Base-by-base conservation (phyloP, 2,329 filamentous ascomycete species). In the Lachnellula subtilissima region DNA sequence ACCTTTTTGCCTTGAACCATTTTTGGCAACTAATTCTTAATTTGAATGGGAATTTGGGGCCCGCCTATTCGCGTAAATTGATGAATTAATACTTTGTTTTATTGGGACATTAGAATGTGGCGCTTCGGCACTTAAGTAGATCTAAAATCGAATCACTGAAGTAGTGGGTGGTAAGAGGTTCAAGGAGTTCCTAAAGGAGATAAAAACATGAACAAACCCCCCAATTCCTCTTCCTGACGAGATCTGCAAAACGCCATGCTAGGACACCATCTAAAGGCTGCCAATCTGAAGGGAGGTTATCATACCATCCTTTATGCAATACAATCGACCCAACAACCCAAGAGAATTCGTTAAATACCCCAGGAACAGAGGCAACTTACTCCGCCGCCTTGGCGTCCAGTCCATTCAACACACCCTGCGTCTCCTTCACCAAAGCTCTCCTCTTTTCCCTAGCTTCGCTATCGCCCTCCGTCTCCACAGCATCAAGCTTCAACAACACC, bases 401-500 rank as follows among this genome's bases (percentile, higher is more conserved):
- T 28, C 77, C 76, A 66, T 79, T 84, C 62, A 94, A 71, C 45
- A 88, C 74, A 11, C 75, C 79, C 69, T 93, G 88, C 3, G 88
- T 85, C 61, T 87, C 79, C 65, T 77, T 82, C n/a, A 93, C 87
- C 50, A 92, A 71, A 56, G 85, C 86, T 74, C 88, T 92, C 67
- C 89, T 76, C 69, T 76, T 81, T 12, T 78, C 73, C 59, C 88
- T 78, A 25, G 87, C 83, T 12, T 86, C 83, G 9, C 75, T 70
- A 61, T 89, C 83, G 5, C 87, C 88, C 48, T 87, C 85, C 0
- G 85, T 86, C 63, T 93, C 88, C 2, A 93, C 83, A 22, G 80
- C 85, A 69, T 94, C 89, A 40, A 91, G 72, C 73, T 92, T 93
- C 61, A 94, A 73, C 39, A 93, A 67, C 2, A 91, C 83, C 64